phyloP scores from a whole-genome alignment of 208 protist genomes.

The Leishmania arabica region DNA sequence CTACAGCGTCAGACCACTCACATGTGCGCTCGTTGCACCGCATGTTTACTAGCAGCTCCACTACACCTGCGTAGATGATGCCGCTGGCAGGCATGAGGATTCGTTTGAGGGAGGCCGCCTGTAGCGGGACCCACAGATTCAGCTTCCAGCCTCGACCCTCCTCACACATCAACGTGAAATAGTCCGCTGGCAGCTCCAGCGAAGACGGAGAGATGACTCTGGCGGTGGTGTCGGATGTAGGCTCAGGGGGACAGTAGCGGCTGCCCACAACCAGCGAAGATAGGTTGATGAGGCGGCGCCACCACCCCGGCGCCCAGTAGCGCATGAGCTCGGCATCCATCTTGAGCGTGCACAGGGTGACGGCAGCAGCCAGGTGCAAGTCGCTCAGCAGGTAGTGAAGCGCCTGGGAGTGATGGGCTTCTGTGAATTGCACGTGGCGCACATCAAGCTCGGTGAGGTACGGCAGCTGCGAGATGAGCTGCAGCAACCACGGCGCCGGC shows the following conservation, averaged over 20 bases:
- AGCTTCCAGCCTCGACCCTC: slow-evolving; percentile 47
- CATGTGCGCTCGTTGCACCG: slow-evolving; percentile 36
- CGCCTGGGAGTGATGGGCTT: slow-evolving; percentile 13
- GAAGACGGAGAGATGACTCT: background rate
- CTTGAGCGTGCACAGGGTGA: slow-evolving; percentile 60
- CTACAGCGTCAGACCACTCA: slow-evolving; percentile 20
- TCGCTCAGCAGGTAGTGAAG: slow-evolving; percentile 66
- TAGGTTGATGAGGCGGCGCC: slow-evolving; percentile 57
- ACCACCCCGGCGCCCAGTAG: slow-evolving; percentile 78
- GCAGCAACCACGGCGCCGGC: slow-evolving; percentile 32
- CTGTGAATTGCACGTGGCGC: slow-evolving; percentile 63
- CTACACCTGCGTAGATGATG: slow-evolving; percentile 36
- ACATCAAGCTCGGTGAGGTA: slow-evolving; percentile 65
- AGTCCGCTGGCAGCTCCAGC: slow-evolving; percentile 55
- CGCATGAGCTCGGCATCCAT: slow-evolving; percentile 54
- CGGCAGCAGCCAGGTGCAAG: slow-evolving; percentile 60
- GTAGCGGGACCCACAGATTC: slow-evolving; percentile 78
- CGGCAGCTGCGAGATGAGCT: slow-evolving; percentile 47
- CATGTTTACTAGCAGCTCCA: slow-evolving; percentile 72
- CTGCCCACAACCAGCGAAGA: slow-evolving; percentile 53
- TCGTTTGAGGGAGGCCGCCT: slow-evolving; percentile 24
- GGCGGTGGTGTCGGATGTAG: slow-evolving; percentile 33
- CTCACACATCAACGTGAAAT: slow-evolving; percentile 46
- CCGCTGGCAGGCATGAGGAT: slow-evolving; percentile 40
- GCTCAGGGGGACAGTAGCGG: slow-evolving; percentile 13